A percentile compares a stretch with the other conserved stretches of the same genome.
Evolutionary conservation across 441 rosid species (phyloP).

Genomic region (Pelargonium citronellum): DNA sequence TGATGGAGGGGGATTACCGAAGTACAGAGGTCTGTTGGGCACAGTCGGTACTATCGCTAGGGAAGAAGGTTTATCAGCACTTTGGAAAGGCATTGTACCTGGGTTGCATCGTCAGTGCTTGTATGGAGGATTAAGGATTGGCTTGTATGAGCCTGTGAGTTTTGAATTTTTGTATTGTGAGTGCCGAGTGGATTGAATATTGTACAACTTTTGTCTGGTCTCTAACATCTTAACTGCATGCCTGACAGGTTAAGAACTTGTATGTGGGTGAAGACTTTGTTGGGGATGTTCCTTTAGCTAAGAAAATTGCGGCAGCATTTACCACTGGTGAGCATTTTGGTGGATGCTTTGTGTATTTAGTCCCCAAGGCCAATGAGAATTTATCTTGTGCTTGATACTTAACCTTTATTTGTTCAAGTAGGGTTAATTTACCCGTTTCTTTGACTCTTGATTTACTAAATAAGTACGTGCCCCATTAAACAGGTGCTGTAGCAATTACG

Average conservation of each 20-base stretch:
- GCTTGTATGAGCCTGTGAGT: slow-evolving; percentile 92
- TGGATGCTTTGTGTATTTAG: background rate
- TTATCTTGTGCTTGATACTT: background rate
- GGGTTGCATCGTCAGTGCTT: slow-evolving; percentile 93
- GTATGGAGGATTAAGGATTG: slow-evolving; percentile 90
- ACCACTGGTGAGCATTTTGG: slow-evolving; percentile 66
- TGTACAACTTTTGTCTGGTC: slow-evolving; percentile 14
- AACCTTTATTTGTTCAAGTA: too few species aligned
- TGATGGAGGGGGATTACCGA: slow-evolving; percentile 57
- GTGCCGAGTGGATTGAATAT: too few species aligned
- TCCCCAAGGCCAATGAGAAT: background rate
- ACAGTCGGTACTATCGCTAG: slow-evolving; percentile 84
- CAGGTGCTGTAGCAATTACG: slow-evolving; percentile 82
- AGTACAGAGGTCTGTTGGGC: slow-evolving; percentile 88
- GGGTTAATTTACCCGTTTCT: background rate
- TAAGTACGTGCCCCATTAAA: slow-evolving; percentile 22
- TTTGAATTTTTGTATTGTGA: slow-evolving; percentile 13
- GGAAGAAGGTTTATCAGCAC: slow-evolving; percentile 85
- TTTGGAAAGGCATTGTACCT: slow-evolving; percentile 97
- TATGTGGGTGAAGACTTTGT: slow-evolving; percentile 80
- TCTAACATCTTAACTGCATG: slow-evolving; percentile 14
- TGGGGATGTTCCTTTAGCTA: slow-evolving; percentile 90
- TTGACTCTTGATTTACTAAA: slow-evolving; percentile 11
- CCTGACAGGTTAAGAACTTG: slow-evolving; percentile 65
- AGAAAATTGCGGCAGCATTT: slow-evolving; percentile 93